Evolutionary conservation across 1,139 yeast genomes (phyloP), one percentile per base, ranked within the genome.

Genomic region (Fermentozyma sake): DNA sequence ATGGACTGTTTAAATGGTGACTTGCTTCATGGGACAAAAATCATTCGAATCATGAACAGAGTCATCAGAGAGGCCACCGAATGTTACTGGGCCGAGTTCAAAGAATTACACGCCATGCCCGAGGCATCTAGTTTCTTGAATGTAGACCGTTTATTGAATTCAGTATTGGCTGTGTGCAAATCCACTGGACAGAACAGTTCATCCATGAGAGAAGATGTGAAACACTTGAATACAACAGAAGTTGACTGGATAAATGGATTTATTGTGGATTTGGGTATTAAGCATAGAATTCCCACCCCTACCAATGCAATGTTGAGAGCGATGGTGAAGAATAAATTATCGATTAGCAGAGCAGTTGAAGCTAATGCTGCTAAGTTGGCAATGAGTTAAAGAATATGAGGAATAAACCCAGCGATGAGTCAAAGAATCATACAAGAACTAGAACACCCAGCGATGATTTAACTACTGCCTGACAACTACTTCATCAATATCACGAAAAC

Each of bases 161-260:
- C 66, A 3, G 80, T 80, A 5, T 36, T 60, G 12, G 61, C 68
- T 4, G 70, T 72, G 7, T 60, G 76, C 21, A 54, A 66, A 33
- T 27, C 45, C 19, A 68, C 79, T 14, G 67, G 72, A 0, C 52
- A 64, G 25, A 91, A 87, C 55, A 75, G 81, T 29, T 77, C 93
- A 6, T 84, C 95, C 2, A 91, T 89, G 97, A 69, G 95, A 43
- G 86, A 83, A 40, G 97, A 89, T 44, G 68, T 82, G 2, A 52
- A 73, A 24, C 61, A 68, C 37, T 60, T 76, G 29, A 67, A 77
- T 38, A 65, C 62, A 14, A 81, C 94, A 0, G 98, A 89, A 48
- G 72, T 89, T 16, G 81, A 79, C 34, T 81, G 72, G 51, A 78
- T 89, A 34, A 89, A 86, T 47, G 95, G 95, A 3, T 79, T 73